These are phyloP conservation scores for Epithemia pelagica DNA, from an alignment of 108 stramenopile genomes.

Conservation along the genomic window DNA sequence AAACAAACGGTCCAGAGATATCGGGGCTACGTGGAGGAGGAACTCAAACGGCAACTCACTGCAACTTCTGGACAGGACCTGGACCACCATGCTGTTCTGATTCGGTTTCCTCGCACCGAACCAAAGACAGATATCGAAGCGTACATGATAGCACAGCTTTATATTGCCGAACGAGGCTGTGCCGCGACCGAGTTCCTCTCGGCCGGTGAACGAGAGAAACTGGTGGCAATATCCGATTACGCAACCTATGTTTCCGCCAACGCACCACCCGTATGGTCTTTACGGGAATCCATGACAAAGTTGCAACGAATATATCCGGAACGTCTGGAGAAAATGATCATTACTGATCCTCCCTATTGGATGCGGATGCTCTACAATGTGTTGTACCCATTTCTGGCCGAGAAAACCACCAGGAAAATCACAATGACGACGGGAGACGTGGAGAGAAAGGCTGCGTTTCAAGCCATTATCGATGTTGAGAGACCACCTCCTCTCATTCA, in stretches of 20 bases:
- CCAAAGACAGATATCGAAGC: constrained; percentile 15
- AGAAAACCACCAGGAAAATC: constrained; percentile 18
- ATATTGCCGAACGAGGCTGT: constrained; percentile 25
- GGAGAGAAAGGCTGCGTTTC: not conserved
- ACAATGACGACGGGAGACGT: constrained; percentile 10
- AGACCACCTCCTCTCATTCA: not conserved
- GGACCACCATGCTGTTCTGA: constrained; percentile 20
- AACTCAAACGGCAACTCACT: constrained; percentile 21
- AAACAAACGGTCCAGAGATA: not conserved
- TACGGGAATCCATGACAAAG: constrained; percentile 8
- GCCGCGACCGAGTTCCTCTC: constrained; percentile 26
- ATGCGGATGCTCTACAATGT: constrained; percentile 21
- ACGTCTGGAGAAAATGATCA: constrained; percentile 27
- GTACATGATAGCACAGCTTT: constrained; percentile 20
- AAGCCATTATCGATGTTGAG: not conserved
- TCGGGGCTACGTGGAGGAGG: constrained; percentile 11
- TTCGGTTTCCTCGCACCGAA: constrained; percentile 14
- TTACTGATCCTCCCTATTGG: constrained; percentile 28
- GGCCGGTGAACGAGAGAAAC: constrained; percentile 19
- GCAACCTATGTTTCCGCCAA: constrained; percentile 5
- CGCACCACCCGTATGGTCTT: constrained; percentile 22
- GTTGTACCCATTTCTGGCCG: constrained; percentile 24
- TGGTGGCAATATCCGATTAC: constrained; percentile 24
- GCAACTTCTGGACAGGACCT: constrained; percentile 27
- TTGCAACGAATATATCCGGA: constrained; percentile 30